These are phyloP conservation scores for Monosporozyma solicola DNA, from an alignment of 805 yeast species.

Conservation along the genomic window DNA sequence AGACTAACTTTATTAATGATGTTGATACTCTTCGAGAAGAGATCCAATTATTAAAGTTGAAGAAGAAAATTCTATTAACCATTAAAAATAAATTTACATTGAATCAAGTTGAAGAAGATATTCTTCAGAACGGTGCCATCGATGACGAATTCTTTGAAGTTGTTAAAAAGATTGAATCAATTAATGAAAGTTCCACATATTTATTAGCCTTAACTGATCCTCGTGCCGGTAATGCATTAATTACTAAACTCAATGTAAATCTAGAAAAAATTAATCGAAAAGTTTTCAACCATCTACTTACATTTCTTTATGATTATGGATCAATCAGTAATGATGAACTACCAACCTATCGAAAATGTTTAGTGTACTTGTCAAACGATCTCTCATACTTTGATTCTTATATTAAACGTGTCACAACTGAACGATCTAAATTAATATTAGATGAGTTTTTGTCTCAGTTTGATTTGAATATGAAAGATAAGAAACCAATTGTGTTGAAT, in stretches of 20 bases:
- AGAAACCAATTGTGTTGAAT: conserved; percentile 48
- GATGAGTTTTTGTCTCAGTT: conserved; percentile 62
- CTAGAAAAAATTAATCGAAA: conserved; percentile 48
- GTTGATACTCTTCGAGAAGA: conserved; percentile 13
- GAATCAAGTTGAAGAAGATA: conserved; percentile 60
- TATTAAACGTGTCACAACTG: conserved; percentile 52
- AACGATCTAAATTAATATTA: conserved; percentile 53
- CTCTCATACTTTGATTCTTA: conserved; percentile 49
- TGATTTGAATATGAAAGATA: conserved; percentile 17
- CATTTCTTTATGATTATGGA: conserved; percentile 26
- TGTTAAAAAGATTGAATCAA: conserved; percentile 51
- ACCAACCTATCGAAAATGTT: conserved; percentile 26
- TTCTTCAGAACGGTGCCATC: conserved; percentile 36
- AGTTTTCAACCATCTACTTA: conserved; percentile 37
- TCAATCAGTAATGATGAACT: conserved; percentile 9
- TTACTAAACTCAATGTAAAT: conserved; percentile 45
- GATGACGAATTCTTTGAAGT: conserved; percentile 50
- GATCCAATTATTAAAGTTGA: conserved; percentile 27
- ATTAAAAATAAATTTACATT: conserved; percentile 59
- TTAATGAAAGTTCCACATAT: conserved; percentile 60
- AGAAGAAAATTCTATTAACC: conserved; percentile 42
- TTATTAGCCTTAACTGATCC: conserved; percentile 64
- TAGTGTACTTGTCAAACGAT: conserved; percentile 33
- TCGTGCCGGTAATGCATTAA: conserved; percentile 53
- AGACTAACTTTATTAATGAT: conserved; percentile 14